Base-by-base conservation (phyloP, 2,329 filamentous ascomycete species). In the Phyllosticta capitalensis region DNA sequence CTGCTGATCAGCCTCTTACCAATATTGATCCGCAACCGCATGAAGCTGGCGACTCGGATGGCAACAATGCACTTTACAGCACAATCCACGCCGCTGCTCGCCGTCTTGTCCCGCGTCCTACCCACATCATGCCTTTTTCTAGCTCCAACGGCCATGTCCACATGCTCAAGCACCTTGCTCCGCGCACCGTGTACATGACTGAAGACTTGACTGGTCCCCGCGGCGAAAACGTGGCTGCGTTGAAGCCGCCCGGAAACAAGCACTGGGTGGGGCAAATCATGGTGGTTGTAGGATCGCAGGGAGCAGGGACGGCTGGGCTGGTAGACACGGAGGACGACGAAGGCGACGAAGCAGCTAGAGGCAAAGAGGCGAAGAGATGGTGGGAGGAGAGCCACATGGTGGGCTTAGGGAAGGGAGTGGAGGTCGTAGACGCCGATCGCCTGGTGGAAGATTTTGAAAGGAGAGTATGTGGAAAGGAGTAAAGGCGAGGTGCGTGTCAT, bases 361-460 rank as follows among this genome's bases (percentile, higher is more conserved):
- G 69, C 14, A 74, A 91, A 28, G 54, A 56, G 21, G 0, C 64
- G 5, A 80, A 69, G 70, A 78, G 81, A 61, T 90, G 61, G 90
- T 95, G 30, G 92, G 92, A 54, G 58, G 53, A 49, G 30, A 54
- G 53, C 22, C 45, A n/a, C 52, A 83, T 90, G 61, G 90, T 95
- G 22, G 92, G 92, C 1, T 79, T 92, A 60, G 92, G 92, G 17
- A 88, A 94, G 69, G 89, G 90, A 3, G 86, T 96, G 26, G 85
- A 95, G 48, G 85, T 97, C 19, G 90, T 96, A 2, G 92, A 97
- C 71, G 88, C 86, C 30, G 79, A 86, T 64, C 81, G 89, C 55
- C 82, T 95, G 19, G 86, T 87, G 56, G 92, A 96, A 66, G 92
- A 97, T 73, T 97, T 91, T 88, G 81, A 81, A 63, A 84, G 89